Conservation (phyloP, 2,329 filamentous ascomycete genomes). For the Pseudofabraea citricarpa region DNA sequence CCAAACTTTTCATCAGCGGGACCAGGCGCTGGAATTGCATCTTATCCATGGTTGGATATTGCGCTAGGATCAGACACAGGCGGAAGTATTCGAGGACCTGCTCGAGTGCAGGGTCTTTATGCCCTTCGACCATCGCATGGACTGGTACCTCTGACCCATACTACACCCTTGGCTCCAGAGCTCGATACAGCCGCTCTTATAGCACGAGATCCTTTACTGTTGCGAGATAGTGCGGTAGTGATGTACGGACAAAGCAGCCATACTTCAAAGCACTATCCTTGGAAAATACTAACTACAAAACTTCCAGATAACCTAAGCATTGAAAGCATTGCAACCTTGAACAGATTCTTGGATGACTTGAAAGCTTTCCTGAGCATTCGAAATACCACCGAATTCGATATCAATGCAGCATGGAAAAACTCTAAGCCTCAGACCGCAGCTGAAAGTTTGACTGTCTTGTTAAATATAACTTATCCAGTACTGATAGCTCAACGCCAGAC, state of each 20-base stretch:
- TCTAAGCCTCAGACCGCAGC: constrained; percentile 23
- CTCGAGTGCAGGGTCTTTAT: constrained; percentile 40
- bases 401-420: not conserved
- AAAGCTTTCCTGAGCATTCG: constrained; percentile 33
- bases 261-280: constrained; percentile 31
- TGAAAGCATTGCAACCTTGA: constrained; percentile 29
- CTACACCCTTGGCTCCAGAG: constrained; percentile 39
- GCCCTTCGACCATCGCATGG: constrained; percentile 42
- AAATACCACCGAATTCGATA: constrained; percentile 16
- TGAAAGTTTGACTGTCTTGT: constrained; percentile 25
- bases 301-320: constrained; percentile 32
- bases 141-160: constrained; percentile 37
- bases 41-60: constrained; percentile 42
- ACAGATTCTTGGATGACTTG: constrained; percentile 37
- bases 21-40: constrained; percentile 40
- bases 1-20: constrained; percentile 40
- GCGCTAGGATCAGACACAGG: constrained; percentile 42
- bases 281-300: constrained; percentile 31
- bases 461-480: constrained; percentile 38
- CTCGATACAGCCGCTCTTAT: constrained; percentile 41
- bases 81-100: constrained; percentile 40
- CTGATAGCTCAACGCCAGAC: constrained; percentile 41
- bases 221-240: constrained; percentile 34
- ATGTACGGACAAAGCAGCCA: constrained; percentile 41
- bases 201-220: constrained; percentile 35